A percentile compares a stretch with the other conserved stretches of the same genome.
phyloP scores from a whole-genome alignment of 2,329 filamentous ascomycete genomes.

The Harringtonia lauricola region DNA sequence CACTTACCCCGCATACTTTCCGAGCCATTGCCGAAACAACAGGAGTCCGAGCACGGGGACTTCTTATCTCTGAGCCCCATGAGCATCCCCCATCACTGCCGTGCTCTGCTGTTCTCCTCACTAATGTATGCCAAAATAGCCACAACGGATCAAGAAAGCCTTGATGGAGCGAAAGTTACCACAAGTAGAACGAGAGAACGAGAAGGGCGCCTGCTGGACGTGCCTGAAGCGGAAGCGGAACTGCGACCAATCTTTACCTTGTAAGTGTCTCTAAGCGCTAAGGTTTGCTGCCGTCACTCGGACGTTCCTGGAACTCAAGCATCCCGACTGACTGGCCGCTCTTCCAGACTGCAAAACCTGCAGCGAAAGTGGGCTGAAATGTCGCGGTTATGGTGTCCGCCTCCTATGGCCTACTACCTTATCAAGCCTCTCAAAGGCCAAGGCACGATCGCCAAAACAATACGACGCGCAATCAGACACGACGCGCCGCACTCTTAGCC shows the following conservation, averaged over 20 bases:
- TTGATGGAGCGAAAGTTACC: not conserved
- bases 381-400: not conserved
- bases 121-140: no score
- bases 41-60: not conserved
- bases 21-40: no score
- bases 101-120: no score
- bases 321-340: not conserved
- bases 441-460: no score
- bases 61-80: not conserved
- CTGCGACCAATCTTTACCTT: not conserved
- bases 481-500: no score
- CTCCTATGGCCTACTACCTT: not conserved
- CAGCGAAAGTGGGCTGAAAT: not conserved
- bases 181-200: not conserved
- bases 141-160: not conserved
- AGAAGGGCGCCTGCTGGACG: not conserved
- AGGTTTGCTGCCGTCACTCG: not conserved
- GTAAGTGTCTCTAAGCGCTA: not conserved
- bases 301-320: not conserved
- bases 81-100: not conserved
- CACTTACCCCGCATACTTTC: not conserved
- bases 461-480: no score
- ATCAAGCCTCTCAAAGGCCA: not conserved
- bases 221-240: not conserved
- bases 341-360: not conserved